A percentile compares a stretch with the other conserved stretches of the same genome.
phyloP scores from a whole-genome alignment of 768 basidiomycete species.

The Chalciporus piperatus region DNA sequence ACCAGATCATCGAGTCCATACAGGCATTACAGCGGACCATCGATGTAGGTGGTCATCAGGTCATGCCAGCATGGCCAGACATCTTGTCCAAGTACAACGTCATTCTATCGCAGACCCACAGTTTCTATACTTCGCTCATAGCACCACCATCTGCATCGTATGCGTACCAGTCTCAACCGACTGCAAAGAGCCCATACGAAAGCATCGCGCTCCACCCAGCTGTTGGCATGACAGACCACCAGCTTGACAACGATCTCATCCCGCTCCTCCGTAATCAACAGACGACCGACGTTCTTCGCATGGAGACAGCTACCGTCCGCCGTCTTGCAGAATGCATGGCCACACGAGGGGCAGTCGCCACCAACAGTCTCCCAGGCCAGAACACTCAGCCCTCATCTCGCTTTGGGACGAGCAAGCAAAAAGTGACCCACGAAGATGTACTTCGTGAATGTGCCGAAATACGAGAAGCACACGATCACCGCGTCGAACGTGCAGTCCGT shows the following conservation, averaged over 20 bases:
- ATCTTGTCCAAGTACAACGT: constrained; percentile 84
- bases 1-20: constrained; percentile 78
- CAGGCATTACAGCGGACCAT: constrained; percentile 60
- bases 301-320: constrained; percentile 71
- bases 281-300: constrained; percentile 68
- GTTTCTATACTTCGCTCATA: constrained; percentile 63
- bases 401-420: constrained; percentile 22
- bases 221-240: constrained; percentile 53
- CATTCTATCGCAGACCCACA: constrained; percentile 79
- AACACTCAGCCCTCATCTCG: constrained; percentile 23
- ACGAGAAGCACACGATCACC: constrained; percentile 65
- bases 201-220: constrained; percentile 68
- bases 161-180: constrained; percentile 10
- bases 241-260: constrained; percentile 71
- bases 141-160: constrained; percentile 30
- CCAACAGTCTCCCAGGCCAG: constrained; percentile 46
- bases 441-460: constrained; percentile 65
- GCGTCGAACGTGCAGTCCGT: constrained; percentile 74
- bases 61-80: constrained; percentile 85
- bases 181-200: constrained; percentile 45
- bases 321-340: constrained; percentile 65
- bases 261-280: constrained; percentile 78
- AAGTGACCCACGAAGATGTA: constrained; percentile 52
- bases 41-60: constrained; percentile 51
- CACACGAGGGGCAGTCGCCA: constrained; percentile 47